Evolutionary conservation across 2,329 filamentous ascomycete genomes (phyloP), one percentile per base, ranked within the genome.

Genomic region (Fusarium nanum): DNA sequence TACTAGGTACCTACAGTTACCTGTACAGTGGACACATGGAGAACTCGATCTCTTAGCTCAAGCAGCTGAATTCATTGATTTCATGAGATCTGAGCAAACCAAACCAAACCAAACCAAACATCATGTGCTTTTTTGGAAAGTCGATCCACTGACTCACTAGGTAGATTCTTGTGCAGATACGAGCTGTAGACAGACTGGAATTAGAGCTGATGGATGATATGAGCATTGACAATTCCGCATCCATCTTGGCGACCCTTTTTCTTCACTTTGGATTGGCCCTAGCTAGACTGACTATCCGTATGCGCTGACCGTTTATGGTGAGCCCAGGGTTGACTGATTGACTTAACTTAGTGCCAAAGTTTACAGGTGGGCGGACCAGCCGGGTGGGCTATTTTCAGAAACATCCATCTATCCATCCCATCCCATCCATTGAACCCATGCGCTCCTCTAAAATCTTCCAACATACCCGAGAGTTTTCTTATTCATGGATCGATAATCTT

Each of bases 331-430:
- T 42, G 48, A 40, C 61, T 46, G 48, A 40, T 50, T 46, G 27
- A 28, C 27, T 28, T 34, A 45, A 42, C 27, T 56, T 67, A 68
- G 65, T 68, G 57, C 45, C 37, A 54, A 64, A 63, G 44, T 49
- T 50, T 59, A 48, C 45, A 49, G 58, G 58, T 64, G 50, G 45
- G 54, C 27, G 32, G 47, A 45, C 46, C 41, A 40, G 30, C 40
- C 18, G 44, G 44, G 25, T 34, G 44, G 50, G 37, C 68, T 71
- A 71, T 71, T 71, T 71, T 71, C 40, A 68, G 68, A 54, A 68
- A 55, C 50, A 49, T 23, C 47, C 27, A 56, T 32, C 47, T 27
- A 56, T 27, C 34, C n/a, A 20, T 30, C 46, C n/a, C 44, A 46
- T 22, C 14, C 40, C 56, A 30, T 44, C 44, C 32, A 28, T 49